Evolutionary conservation across 2,329 filamentous ascomycete species (phyloP), one percentile per base, ranked within the genome.

Genomic region (Cladobotryum protrusum): DNA sequence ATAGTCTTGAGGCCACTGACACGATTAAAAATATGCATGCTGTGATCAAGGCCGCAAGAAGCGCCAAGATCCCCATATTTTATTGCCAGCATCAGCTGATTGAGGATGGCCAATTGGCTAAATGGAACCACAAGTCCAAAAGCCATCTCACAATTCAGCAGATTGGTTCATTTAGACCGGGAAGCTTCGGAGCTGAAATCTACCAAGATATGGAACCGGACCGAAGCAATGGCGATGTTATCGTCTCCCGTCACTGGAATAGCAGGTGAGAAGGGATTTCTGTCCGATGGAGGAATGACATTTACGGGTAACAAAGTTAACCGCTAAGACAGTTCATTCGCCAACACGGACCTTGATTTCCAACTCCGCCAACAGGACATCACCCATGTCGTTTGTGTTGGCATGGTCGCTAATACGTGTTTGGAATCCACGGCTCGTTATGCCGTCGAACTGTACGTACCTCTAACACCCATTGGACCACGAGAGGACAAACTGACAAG

Each of bases 401-500:
- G 54, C 19, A 42, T 56, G 52, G 47, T 53, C 2, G 50, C 54
- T 17, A 57, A 57, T 42, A 55, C 54, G 4, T 57, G 56, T 35
- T 36, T 57, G 0, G 56, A 57, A 40, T 18, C 50, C 5, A 57
- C 56, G 8, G 54, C 56, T 14, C 50, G 56, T 15, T 50, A 53
- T 33, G 56, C 52, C 8, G 33, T 48, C 32, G 56, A 57, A 14
- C 41, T 52, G 54, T 54, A 37, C 45, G 54, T 52, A 29, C 24
- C 11, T 8, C 24, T 9, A 29, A 29, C 6, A 8, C 24, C 6
- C 24, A 29, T 8, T 8, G 2, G 24, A 2, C 3, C 2, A 29
- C 24, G 24, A 29, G 24, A 29, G 11, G 11, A 2, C 2, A 9
- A 20, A 4, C 39, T 50, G 24, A 50, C 20, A 33, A n/a, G 11